Conservation (phyloP, 225 moss, liverwort and hornwort genomes). For the Marchantia paleacea region DNA sequence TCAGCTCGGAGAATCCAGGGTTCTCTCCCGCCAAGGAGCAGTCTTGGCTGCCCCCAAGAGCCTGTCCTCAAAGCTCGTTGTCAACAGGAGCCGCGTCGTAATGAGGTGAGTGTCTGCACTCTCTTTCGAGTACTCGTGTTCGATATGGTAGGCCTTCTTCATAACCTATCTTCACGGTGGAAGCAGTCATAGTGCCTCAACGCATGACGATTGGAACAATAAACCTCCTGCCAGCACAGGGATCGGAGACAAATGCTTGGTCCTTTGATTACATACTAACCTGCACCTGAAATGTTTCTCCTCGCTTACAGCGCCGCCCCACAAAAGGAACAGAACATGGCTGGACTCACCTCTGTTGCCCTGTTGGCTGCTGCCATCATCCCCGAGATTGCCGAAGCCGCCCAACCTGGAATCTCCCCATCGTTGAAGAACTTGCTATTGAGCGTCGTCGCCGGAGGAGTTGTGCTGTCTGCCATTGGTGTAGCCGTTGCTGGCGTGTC, state of each 20-base stretch:
- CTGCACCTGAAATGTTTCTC: neutral
- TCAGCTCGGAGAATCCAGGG: conserved; percentile 30
- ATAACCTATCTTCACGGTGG: no score
- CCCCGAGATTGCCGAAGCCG: conserved; percentile 87
- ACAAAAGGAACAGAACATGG: conserved; percentile 52
- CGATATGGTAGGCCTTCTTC: no score
- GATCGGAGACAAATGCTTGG: no score
- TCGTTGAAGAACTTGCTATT: conserved; percentile 91
- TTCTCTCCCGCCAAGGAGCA: conserved; percentile 35
- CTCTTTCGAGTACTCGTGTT: no score
- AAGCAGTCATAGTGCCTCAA: no score
- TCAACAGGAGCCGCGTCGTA: conserved; percentile 45
- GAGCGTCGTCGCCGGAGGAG: conserved; percentile 81
- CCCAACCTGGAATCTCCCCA: conserved; percentile 72
- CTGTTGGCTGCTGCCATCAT: conserved; percentile 71
- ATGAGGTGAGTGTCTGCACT: conserved; percentile 35
- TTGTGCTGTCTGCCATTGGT: conserved; percentile 50
- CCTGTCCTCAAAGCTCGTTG: conserved; percentile 29
- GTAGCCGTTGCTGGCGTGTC: conserved; percentile 78
- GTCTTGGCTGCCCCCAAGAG: conserved; percentile 30
- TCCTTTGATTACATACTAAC: no score
- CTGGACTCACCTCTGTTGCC: conserved; percentile 56
- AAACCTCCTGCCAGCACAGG: no score
- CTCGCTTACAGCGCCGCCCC: conserved; percentile 52
- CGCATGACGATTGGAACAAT: no score